Evolutionary conservation across 805 yeast species (phyloP).

Genomic region (Kluyveromyces wickerhamii): DNA sequence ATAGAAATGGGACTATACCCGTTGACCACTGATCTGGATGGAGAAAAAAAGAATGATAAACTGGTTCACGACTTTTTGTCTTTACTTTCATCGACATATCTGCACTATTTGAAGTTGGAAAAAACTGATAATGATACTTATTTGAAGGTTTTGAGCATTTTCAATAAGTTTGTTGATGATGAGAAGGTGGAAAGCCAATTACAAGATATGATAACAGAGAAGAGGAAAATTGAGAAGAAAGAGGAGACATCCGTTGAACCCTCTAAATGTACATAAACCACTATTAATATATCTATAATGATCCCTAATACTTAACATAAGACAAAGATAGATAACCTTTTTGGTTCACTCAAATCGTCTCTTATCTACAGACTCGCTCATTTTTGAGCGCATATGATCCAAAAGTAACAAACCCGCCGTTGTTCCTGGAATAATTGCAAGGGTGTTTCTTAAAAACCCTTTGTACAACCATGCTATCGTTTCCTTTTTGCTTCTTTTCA

Average conservation of each 20-base stretch:
- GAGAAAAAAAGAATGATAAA: slow-evolving; percentile 40
- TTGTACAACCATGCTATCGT: slow-evolving; percentile 59
- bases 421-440: slow-evolving; percentile 79
- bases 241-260: background rate
- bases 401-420: slow-evolving; percentile 78
- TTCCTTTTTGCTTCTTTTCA: slow-evolving; percentile 20
- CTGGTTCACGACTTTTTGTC: slow-evolving; percentile 64
- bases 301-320: too few relatives aligned
- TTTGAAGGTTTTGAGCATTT: slow-evolving; percentile 32
- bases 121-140: slow-evolving; percentile 33
- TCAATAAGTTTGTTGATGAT: slow-evolving; percentile 34
- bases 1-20: slow-evolving; percentile 75
- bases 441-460: slow-evolving; percentile 66
- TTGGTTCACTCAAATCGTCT: slow-evolving; percentile 1
- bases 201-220: slow-evolving; percentile 32
- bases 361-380: slow-evolving; percentile 15
- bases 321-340: background rate
- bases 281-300: too few relatives aligned
- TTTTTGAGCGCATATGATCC: slow-evolving; percentile 60
- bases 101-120: slow-evolving; percentile 37
- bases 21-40: slow-evolving; percentile 54
- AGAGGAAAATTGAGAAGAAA: slow-evolving; percentile 27
- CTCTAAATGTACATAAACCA: too few relatives aligned
- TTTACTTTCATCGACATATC: slow-evolving; percentile 57
- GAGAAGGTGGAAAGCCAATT: slow-evolving; percentile 32